Evolutionary conservation across 805 yeast genomes (phyloP).

Genomic region (Yamadazyma insecticola): DNA sequence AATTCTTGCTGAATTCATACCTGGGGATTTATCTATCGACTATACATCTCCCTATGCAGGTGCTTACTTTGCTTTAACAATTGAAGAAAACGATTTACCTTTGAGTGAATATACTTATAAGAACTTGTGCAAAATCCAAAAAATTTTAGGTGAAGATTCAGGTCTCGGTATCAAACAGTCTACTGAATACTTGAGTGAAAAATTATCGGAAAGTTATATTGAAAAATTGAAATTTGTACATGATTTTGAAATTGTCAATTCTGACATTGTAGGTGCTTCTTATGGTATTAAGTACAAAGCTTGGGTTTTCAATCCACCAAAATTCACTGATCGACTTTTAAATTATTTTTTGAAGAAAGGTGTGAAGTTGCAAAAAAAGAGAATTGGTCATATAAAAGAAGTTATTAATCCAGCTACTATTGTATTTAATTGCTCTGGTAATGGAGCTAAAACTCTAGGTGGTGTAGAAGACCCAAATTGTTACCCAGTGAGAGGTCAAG

Average conservation of each 20-base stretch:
- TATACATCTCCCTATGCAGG: conserved; percentile 82
- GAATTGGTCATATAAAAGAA: conserved; percentile 16
- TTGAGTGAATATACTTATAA: conserved; percentile 52
- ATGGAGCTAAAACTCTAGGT: conserved; percentile 17
- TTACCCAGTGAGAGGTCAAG: conserved; percentile 23
- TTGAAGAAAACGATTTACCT: conserved; percentile 46
- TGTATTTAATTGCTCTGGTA: conserved; percentile 25
- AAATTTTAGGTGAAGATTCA: conserved; percentile 14
- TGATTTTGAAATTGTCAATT: conserved; percentile 39
- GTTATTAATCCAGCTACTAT: conserved; percentile 9
- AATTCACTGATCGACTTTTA: conserved; percentile 47
- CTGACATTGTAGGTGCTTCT: conserved; percentile 41
- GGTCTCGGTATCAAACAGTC: conserved; percentile 54
- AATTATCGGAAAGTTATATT: conserved; percentile 43
- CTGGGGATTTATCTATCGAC: conserved; percentile 72
- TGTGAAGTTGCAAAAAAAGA: conserved; percentile 44
- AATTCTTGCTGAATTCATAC: conserved; percentile 61
- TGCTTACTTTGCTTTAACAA: conserved; percentile 40
- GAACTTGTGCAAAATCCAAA: conserved; percentile 24
- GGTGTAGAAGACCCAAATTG: conserved; percentile 15
- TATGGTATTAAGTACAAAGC: conserved; percentile 56
- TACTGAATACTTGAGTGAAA: conserved; percentile 53
- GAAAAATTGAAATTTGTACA: conserved; percentile 47
- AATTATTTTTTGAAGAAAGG: conserved; percentile 43
- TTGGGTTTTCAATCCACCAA: conserved; percentile 72